Evolutionary conservation across 108 stramenopile genomes (phyloP), one percentile per base, ranked within the genome.

Genomic region (Nannochloropsis granulata): DNA sequence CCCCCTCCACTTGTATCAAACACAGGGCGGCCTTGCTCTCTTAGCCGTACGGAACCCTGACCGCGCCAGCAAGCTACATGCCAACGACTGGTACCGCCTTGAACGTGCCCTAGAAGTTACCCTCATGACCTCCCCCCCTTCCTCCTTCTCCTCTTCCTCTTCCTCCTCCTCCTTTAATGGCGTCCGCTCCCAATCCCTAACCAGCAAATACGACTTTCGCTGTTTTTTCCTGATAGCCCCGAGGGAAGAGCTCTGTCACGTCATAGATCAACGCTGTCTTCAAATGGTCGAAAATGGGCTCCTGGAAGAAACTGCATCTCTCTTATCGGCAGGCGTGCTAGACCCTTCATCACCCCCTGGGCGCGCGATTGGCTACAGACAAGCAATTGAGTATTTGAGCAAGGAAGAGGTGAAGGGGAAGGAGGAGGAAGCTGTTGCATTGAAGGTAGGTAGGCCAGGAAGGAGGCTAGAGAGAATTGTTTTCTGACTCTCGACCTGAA

Each of bases 341-440:
- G 91, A 92, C 43, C 94, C 94, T 34, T 94, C 93, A 85, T 94
- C 94, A 0, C 88, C 92, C 44, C 86, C 92, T 13, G 90, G 93
- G 19, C 90, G 93, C 71, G 95, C 96, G 1, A 98, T 98, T 80
- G 96, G 97, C 23, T 98, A 98, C 89, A 94, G 97, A n/a, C 96
- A 97, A 86, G 88, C 93, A 13, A 88, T 97, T 85, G 94, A 93
- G 14, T 98, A 97, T 88, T 91, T 98, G 81, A 43, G 86, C 21
- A 56, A 92, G 19, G 79, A 89, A 79, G 86, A 23, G 11, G 23
- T 16, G 10, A 45, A 84, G n/a, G 71, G 46, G 11, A 44, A 56
- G 44, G 82, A 80, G 21, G 83, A 89, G 43, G 88, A 86, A 26
- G 84, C 89, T 25, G 86, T 79, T 83, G 16, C 34, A 13, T 13